Evolutionary conservation across 352 stramenopile species (phyloP), one percentile per base, ranked within the genome.

Genomic region (Phytopythium litorale): DNA sequence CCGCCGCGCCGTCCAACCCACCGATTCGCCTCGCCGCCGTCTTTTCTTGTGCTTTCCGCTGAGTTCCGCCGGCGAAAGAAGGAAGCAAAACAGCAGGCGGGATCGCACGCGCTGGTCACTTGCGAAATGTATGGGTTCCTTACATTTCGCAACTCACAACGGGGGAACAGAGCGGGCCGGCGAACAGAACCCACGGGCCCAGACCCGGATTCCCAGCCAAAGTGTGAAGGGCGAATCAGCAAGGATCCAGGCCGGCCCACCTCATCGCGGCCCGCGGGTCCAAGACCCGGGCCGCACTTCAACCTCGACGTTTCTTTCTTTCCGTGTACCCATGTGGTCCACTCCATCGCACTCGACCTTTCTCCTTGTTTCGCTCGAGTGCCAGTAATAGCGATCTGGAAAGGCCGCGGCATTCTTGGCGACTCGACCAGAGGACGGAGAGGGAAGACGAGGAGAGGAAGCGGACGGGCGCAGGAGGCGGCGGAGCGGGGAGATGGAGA

Each of bases 401-500:
- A 40, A 40, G 35, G 35, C 35, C 35, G 35, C 12, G 35, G 35
- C 28, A n/a, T n/a, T n/a, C n/a, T n/a, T n/a, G n/a, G n/a, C n/a
- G n/a, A n/a, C n/a, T n/a, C n/a, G n/a, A n/a, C n/a, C n/a, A n/a
- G n/a, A 28, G 28, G 35, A 40, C 35, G 8, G 8, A 15, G 35
- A 40, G 35, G 9, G 12, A 40, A 15, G 12, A 40, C 2, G 35
- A 40, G 35, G 35, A 40, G 35, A 40, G 35, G 9, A 40, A 40
- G 35, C 35, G 2, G 35, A 16, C 16, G 33, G 30, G 7, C 2
- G 30, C 6, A 12, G 35, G 2, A 18, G 7, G 18, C n/a, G 7
- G 28, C 3, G 1, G 51, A 40, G 19, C 5, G 18, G 30, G 5
- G 19, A 30, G 32, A 98, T 98, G 91, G 91, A 98, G 66, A 96